Evolutionary conservation across 140 eudicot species (phyloP).

Genomic region (Stevia rebaudiana): DNA sequence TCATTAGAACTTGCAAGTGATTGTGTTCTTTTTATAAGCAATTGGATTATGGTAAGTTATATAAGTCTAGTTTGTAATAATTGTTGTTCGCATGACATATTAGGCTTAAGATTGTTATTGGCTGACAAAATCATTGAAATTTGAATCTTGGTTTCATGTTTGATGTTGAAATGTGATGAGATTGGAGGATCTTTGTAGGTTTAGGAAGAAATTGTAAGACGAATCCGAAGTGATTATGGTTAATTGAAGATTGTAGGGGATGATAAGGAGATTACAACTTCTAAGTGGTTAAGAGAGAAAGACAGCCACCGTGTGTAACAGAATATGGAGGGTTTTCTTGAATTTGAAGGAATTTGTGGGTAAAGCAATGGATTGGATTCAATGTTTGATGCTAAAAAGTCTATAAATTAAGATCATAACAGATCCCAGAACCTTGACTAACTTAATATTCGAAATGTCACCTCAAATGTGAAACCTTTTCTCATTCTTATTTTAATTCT

Average conservation of each 20-base stretch:
- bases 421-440: background rate
- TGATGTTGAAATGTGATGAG: constrained; percentile 2
- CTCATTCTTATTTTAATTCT: background rate
- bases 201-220: constrained; percentile 17
- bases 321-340: constrained; percentile 23
- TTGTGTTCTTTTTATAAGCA: constrained; percentile 15
- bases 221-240: constrained; percentile 14
- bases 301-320: constrained; percentile 28
- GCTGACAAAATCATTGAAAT: constrained; percentile 28
- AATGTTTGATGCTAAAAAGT: constrained; percentile 13
- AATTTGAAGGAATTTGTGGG: constrained; percentile 21
- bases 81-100: background rate
- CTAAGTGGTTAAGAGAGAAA: constrained; percentile 31
- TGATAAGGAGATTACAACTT: constrained; percentile 32
- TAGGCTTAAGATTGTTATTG: constrained; percentile 7
- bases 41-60: background rate
- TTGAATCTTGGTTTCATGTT: constrained; percentile 22
- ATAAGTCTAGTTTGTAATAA: constrained; percentile 13
- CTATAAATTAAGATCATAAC: background rate
- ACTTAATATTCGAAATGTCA: background rate
- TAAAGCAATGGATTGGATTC: constrained; percentile 4
- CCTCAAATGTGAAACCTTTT: background rate
- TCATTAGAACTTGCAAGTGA: background rate
- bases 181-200: constrained; percentile 20
- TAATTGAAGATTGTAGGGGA: constrained; percentile 15